Conservation (phyloP, 192 early-diverging fungal genomes). For the Backusella mclennaniae region DNA sequence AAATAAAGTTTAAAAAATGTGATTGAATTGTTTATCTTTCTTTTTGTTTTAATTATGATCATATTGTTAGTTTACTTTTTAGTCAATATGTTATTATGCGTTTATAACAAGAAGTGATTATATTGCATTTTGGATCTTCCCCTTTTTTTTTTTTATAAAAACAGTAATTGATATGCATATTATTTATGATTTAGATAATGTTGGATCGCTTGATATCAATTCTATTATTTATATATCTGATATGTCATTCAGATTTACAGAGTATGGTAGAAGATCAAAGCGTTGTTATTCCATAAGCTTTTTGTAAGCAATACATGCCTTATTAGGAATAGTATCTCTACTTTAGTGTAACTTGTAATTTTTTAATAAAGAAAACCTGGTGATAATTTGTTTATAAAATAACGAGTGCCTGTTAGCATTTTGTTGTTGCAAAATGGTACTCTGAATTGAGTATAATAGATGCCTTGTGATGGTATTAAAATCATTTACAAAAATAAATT, state of each 20-base stretch:
- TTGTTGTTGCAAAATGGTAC: too few relatives aligned
- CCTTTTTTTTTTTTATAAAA: background rate
- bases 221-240: background rate
- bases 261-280: background rate
- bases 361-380: too few relatives aligned
- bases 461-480: too few relatives aligned
- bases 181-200: background rate
- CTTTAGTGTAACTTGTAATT: too few relatives aligned
- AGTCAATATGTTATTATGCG: background rate
- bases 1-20: background rate
- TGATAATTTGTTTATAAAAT: too few relatives aligned
- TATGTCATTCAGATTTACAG: background rate
- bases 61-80: background rate
- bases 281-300: background rate
- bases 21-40: background rate
- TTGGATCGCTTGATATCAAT: background rate
- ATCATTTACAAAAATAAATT: too few relatives aligned
- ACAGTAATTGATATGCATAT: background rate
- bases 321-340: background rate
- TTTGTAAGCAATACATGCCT: background rate
- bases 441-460: too few relatives aligned
- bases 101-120: background rate
- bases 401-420: too few relatives aligned
- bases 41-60: background rate
- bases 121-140: background rate